Evolutionary conservation across 2,329 filamentous ascomycete genomes (phyloP).

Genomic region (Sporothrix humicola): DNA sequence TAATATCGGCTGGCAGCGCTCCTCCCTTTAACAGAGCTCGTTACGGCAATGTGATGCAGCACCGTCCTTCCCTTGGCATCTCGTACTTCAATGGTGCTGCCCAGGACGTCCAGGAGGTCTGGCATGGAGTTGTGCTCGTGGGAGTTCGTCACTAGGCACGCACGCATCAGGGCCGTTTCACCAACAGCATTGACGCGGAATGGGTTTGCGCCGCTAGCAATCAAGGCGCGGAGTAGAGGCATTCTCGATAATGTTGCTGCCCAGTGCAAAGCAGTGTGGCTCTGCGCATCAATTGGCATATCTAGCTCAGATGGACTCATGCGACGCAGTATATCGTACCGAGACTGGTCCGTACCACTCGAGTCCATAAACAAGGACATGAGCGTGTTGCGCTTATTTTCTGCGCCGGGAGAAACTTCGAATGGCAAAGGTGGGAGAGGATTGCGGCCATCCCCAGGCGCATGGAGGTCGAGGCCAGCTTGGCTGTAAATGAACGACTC

Average conservation of each 20-base stretch:
- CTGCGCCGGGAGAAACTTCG: slow-evolving; percentile 67
- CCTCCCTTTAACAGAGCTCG: slow-evolving; percentile 91
- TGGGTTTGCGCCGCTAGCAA: slow-evolving; percentile 84
- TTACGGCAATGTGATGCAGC: slow-evolving; percentile 93
- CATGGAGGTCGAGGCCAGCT: slow-evolving; percentile 49
- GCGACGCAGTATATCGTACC: slow-evolving; percentile 76
- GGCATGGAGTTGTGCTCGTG: slow-evolving; percentile 90
- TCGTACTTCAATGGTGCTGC: slow-evolving; percentile 85
- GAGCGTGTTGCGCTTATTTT: slow-evolving; percentile 79
- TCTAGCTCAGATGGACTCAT: slow-evolving; percentile 84
- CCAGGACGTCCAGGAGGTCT: slow-evolving; percentile 85
- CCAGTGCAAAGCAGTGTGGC: slow-evolving; percentile 94
- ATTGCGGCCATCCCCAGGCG: slow-evolving; percentile 58
- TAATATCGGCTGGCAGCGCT: slow-evolving; percentile 94
- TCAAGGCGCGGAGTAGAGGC: slow-evolving; percentile 78
- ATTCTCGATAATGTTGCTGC: slow-evolving; percentile 90
- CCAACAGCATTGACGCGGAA: slow-evolving; percentile 86
- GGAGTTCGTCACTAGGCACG: slow-evolving; percentile 91
- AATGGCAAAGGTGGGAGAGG: slow-evolving; percentile 69
- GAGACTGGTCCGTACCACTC: slow-evolving; percentile 68
- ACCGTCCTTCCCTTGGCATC: slow-evolving; percentile 91
- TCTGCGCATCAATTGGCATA: slow-evolving; percentile 86
- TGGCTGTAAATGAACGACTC: slow-evolving; percentile 76
- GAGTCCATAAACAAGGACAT: slow-evolving; percentile 84
- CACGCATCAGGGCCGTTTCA: slow-evolving; percentile 91